Conservation (phyloP, 305 asterid genomes). For the Plantago rigida region DNA sequence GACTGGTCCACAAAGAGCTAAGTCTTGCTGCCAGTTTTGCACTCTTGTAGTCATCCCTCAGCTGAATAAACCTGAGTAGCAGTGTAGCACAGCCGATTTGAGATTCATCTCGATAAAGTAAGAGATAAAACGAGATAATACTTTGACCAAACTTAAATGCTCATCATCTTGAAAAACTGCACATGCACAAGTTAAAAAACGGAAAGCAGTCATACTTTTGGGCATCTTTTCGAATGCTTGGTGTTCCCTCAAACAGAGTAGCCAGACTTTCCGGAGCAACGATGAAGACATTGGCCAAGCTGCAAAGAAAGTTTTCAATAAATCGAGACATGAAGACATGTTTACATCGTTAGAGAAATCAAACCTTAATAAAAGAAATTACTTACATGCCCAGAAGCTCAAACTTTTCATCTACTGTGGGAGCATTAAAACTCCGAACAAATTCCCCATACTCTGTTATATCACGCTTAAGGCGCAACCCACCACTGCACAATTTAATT, state of each 20-base stretch:
- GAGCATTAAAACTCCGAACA: constrained; percentile 88
- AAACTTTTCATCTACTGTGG: constrained; percentile 90
- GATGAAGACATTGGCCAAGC: constrained; percentile 90
- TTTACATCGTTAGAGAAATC: background rate
- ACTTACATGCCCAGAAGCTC: constrained; percentile 89
- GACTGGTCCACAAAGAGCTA: constrained; percentile 55
- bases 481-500: constrained; percentile 60
- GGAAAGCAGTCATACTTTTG: constrained; percentile 48
- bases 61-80: constrained; percentile 80
- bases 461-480: constrained; percentile 91
- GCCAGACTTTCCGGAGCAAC: constrained; percentile 96
- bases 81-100: constrained; percentile 29
- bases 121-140: background rate
- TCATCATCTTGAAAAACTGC: background rate
- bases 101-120: constrained; percentile 16
- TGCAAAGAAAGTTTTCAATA: constrained; percentile 32
- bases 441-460: constrained; percentile 94
- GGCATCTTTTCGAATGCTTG: constrained; percentile 87
- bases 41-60: constrained; percentile 92
- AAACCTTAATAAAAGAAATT: constrained; percentile 8
- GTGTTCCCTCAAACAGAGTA: constrained; percentile 84
- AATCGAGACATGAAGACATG: constrained; percentile 16
- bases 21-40: constrained; percentile 82
- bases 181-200: background rate
- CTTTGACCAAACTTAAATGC: background rate